phyloP scores from a whole-genome alignment of 2,329 filamentous ascomycete species.

The Leptographium flavum region DNA sequence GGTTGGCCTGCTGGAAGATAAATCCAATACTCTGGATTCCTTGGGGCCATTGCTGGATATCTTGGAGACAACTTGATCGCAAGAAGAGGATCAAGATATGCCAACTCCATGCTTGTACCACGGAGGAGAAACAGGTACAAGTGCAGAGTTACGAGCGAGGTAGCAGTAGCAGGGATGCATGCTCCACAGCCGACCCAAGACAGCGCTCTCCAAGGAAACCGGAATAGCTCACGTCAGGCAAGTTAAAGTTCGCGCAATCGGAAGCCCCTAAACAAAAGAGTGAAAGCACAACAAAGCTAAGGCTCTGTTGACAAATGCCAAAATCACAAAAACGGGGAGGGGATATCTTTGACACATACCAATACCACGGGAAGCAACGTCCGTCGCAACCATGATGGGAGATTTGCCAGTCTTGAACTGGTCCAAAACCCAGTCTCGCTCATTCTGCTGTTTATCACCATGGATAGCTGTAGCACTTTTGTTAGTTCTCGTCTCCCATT shows the following conservation, averaged over 20 bases:
- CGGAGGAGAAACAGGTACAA: slow-evolving; percentile 46
- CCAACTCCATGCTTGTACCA: slow-evolving; percentile 68
- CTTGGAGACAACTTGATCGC: slow-evolving; percentile 54
- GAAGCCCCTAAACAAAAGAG: slow-evolving; percentile 76
- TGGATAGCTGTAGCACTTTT: slow-evolving; percentile 47
- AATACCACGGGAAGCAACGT: slow-evolving; percentile 99
- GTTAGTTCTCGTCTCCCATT: background rate
- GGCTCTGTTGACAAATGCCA: slow-evolving; percentile 42
- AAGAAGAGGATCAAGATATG: slow-evolving; percentile 51
- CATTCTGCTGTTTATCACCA: slow-evolving; percentile 98
- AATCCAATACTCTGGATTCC: slow-evolving; percentile 38
- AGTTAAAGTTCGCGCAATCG: slow-evolving; percentile 81
- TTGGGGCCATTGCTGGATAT: slow-evolving; percentile 35
- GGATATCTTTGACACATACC: slow-evolving; percentile 64
- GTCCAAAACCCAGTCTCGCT: slow-evolving; percentile 98
- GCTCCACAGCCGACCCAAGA: slow-evolving; percentile 76
- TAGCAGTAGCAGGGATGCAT: slow-evolving; percentile 45
- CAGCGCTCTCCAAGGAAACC: slow-evolving; percentile 62
- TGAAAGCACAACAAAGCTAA: slow-evolving; percentile 62
- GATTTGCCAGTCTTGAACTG: slow-evolving; percentile 99
- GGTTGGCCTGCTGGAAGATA: slow-evolving; percentile 31
- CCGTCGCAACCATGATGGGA: slow-evolving; percentile 99
- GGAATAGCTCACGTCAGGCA: slow-evolving; percentile 77
- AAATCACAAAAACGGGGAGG: slow-evolving; percentile 13
- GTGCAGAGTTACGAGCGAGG: slow-evolving; percentile 65